Percentiles rank a stretch among this genome's conserved stretches.
Conservation (phyloP, 2,329 filamentous ascomycete genomes). For the Colletotrichum sp. region DNA sequence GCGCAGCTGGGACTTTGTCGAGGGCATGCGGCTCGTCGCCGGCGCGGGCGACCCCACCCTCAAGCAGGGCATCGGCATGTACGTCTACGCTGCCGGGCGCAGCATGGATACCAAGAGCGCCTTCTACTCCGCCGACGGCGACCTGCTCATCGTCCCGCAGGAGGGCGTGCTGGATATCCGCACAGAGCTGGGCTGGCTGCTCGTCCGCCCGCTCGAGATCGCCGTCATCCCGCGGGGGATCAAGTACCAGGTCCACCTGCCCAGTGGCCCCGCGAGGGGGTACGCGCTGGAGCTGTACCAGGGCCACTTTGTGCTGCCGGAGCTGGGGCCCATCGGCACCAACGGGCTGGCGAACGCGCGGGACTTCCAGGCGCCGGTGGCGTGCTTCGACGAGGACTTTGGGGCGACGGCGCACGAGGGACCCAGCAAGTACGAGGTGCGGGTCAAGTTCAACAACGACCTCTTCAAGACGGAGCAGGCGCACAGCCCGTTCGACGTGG, state of each 20-base stretch:
- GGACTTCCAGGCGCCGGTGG: conserved; percentile 78
- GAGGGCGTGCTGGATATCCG: conserved; percentile 76
- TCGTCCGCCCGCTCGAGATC: conserved; percentile 81
- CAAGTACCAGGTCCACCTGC: conserved; percentile 74
- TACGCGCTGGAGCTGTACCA: conserved; percentile 80
- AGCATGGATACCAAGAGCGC: conserved; percentile 77
- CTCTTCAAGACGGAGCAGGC: conserved; percentile 70
- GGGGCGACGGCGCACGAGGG: conserved; percentile 43
- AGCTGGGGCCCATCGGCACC: conserved; percentile 75
- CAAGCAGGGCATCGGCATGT: conserved; percentile 81
- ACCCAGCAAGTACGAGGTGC: conserved; percentile 50
- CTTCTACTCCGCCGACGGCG: conserved; percentile 85
- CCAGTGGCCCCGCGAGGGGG: conserved; percentile 66
- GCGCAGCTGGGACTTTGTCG: conserved; percentile 54
- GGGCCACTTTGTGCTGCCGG: conserved; percentile 73
- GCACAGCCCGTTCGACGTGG: conserved; percentile 80
- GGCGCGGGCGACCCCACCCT: conserved; percentile 80
- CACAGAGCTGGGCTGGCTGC: conserved; percentile 76
- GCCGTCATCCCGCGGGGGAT: conserved; percentile 77
- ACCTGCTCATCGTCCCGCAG: conserved; percentile 78
- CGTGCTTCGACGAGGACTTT: conserved; percentile 67
- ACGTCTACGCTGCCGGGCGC: conserved; percentile 79
- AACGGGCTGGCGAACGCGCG: conserved; percentile 77
- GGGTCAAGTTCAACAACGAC: conserved; percentile 70
- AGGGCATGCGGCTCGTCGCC: conserved; percentile 71